phyloP scores from a whole-genome alignment of 192 early-diverging fungal genomes.

The Mortierella hygrophila region DNA sequence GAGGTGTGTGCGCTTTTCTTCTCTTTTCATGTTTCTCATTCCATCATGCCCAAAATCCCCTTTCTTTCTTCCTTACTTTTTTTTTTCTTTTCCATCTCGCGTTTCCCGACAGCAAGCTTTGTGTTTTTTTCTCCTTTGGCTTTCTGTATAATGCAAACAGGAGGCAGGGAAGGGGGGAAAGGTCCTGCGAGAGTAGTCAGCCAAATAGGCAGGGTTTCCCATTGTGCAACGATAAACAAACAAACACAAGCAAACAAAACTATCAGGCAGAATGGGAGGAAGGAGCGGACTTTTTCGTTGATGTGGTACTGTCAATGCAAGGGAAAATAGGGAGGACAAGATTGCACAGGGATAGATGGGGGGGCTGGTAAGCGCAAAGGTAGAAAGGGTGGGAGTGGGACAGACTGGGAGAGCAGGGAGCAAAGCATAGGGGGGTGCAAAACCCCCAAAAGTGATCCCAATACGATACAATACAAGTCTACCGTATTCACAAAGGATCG shows the following conservation, averaged over 20 bases:
- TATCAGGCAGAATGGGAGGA: not conserved
- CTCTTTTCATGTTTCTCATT: not conserved
- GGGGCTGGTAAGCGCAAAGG: not conserved
- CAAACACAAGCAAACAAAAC: not conserved
- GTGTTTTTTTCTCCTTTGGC: too few species aligned
- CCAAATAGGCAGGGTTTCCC: constrained; percentile 1
- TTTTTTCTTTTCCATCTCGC: not conserved
- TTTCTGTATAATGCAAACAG: too few species aligned
- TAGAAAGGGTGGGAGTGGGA: not conserved
- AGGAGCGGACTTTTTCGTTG: not conserved
- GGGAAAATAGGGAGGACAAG: not conserved
- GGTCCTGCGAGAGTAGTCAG: not conserved
- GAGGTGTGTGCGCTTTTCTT: not conserved
- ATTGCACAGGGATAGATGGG: not conserved
- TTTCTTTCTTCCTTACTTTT: not conserved
- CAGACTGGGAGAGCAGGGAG: not conserved
- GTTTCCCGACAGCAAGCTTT: too few species aligned
- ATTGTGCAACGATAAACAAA: not conserved
- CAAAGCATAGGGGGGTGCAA: not conserved
- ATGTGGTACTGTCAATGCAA: not conserved
- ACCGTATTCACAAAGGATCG: too few species aligned
- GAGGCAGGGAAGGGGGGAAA: not conserved
- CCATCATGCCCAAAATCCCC: not conserved
- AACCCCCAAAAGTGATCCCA: not conserved
- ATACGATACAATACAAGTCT: too few species aligned